Percentiles rank a stretch among this genome's conserved stretches.
phyloP scores from a whole-genome alignment of 441 rosid genomes.

The Pelargonium citronellum region DNA sequence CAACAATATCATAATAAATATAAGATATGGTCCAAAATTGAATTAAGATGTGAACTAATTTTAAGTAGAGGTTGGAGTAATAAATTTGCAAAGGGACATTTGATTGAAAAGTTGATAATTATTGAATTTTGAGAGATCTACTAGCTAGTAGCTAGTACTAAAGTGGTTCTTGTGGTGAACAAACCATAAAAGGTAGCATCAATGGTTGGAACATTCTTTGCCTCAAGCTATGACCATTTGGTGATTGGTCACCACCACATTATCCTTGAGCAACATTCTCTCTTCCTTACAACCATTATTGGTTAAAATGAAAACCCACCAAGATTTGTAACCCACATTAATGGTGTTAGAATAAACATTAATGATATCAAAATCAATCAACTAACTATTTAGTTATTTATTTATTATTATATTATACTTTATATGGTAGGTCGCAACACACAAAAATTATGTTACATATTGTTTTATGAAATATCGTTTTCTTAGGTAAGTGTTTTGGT shows the following conservation, averaged over 20 bases:
- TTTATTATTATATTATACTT: too few relatives aligned
- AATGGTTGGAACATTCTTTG: background rate
- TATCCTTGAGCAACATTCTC: background rate
- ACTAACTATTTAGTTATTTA: too few relatives aligned
- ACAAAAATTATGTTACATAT: too few relatives aligned
- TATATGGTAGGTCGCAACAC: too few relatives aligned
- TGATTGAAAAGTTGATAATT: too few relatives aligned
- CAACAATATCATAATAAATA: background rate
- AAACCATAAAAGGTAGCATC: too few relatives aligned
- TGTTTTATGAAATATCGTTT: too few relatives aligned
- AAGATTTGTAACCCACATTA: background rate
- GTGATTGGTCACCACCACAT: background rate
- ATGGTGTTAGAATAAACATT: too few relatives aligned
- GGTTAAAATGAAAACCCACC: background rate
- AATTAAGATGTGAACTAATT: constrained; percentile 1
- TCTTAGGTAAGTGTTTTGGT: too few relatives aligned
- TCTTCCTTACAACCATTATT: background rate
- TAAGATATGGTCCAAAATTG: background rate
- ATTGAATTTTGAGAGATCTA: too few relatives aligned
- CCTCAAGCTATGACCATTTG: background rate
- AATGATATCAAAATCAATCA: background rate
- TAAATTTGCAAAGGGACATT: background rate
- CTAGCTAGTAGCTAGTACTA: too few relatives aligned
- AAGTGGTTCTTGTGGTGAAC: too few relatives aligned
- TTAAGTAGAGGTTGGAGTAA: background rate